These are phyloP conservation scores for Colletotrichum musae DNA, from an alignment of 2,329 filamentous ascomycete genomes.

Conservation along the genomic window DNA sequence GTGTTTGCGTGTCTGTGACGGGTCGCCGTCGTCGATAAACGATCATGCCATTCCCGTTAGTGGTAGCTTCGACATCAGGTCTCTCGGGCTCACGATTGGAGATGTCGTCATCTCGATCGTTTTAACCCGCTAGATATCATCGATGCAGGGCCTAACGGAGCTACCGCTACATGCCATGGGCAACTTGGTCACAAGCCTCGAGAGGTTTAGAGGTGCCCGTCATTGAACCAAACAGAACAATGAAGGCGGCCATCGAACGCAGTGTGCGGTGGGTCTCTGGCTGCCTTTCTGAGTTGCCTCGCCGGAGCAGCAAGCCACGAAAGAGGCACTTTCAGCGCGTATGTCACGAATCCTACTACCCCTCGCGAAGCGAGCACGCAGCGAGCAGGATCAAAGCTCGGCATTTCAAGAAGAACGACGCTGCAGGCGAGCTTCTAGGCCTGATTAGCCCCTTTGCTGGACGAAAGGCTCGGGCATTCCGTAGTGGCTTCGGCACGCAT, in stretches of 20 bases:
- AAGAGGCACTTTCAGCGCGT: constrained; percentile 7
- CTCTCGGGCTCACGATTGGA: not conserved
- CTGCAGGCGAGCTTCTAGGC: not conserved
- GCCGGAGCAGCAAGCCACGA: constrained; percentile 1
- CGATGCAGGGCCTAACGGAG: not conserved
- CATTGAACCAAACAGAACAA: constrained; percentile 2
- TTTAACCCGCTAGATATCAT: not conserved
- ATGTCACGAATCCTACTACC: not conserved
- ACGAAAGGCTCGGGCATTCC: constrained; percentile 7
- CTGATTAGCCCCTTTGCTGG: constrained; percentile 5
- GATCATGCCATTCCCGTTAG: constrained; percentile 5
- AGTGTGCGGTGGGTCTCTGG: constrained; percentile 6
- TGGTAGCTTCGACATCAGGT: not conserved
- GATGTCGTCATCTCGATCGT: not conserved
- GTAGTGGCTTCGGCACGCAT: constrained; percentile 8
- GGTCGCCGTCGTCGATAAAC: not conserved
- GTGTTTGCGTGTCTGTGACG: not conserved
- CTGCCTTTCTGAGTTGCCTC: constrained; percentile 21
- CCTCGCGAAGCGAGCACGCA: not conserved
- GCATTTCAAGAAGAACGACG: constrained; percentile 3
- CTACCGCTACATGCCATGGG: no score
- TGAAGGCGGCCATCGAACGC: not conserved
- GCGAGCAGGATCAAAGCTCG: not conserved
- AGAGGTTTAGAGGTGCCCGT: not conserved
- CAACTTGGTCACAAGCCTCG: not conserved